These are phyloP conservation scores for Penicillium sp. DNA, from an alignment of 2,329 filamentous ascomycete genomes.

Conservation along the genomic window DNA sequence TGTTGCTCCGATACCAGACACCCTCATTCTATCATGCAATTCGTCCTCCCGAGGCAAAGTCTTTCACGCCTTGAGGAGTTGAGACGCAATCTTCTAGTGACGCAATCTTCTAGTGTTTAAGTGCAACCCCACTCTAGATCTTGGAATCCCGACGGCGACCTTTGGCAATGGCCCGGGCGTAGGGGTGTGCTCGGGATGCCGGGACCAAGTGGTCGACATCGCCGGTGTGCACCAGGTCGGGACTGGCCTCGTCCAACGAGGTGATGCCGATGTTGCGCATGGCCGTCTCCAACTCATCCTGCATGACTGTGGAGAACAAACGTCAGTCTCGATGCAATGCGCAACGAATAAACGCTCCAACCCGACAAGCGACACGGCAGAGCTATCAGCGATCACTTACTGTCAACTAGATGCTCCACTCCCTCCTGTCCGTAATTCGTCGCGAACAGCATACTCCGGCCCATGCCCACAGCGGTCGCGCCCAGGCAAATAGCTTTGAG, in stretches of 20 bases:
- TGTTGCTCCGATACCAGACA: not conserved
- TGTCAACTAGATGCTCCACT: conserved; percentile 57
- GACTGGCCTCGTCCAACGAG: conserved; percentile 45
- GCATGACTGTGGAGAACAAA: conserved; percentile 37
- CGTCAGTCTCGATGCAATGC: not conserved
- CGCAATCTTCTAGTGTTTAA: not conserved
- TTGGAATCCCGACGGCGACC: conserved; percentile 30
- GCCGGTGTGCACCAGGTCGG: conserved; percentile 49
- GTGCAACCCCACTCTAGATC: conserved; percentile 25
- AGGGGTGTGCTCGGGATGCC: conserved; percentile 42
- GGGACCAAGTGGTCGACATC: conserved; percentile 56
- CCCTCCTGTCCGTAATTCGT: conserved; percentile 58
- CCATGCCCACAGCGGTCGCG: conserved; percentile 57
- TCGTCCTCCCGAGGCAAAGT: not conserved
- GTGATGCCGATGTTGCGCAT: conserved; percentile 53
- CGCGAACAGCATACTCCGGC: conserved; percentile 56
- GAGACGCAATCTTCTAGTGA: not conserved
- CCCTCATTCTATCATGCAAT: not conserved
- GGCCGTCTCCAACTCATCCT: conserved; percentile 51
- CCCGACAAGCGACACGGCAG: not conserved
- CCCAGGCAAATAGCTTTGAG: conserved; percentile 58
- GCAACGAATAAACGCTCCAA: not conserved
- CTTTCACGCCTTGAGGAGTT: not conserved
- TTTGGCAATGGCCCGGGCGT: conserved; percentile 42
- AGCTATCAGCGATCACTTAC: conserved; percentile 43